A percentile compares a stretch with the other conserved stretches of the same genome.
phyloP scores from a whole-genome alignment of 2,329 filamentous ascomycete species.

The Blumeria graminis region DNA sequence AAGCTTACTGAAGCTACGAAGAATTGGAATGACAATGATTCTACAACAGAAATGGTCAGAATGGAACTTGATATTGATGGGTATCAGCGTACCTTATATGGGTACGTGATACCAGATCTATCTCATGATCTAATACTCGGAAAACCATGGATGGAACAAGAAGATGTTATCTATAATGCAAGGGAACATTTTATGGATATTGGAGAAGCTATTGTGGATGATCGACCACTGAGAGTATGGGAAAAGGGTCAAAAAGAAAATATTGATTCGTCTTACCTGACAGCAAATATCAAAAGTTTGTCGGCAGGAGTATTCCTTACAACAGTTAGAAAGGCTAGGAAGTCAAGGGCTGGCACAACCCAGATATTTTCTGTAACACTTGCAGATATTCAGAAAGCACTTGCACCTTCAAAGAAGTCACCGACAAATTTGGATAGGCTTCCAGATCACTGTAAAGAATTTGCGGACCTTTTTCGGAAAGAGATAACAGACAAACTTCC shows the following conservation, averaged over 20 bases:
- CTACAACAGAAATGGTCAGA: background rate
- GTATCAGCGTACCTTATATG: background rate
- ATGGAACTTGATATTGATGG: constrained; percentile 1
- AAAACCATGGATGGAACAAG: background rate
- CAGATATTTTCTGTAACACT: background rate
- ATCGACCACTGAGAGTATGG: background rate
- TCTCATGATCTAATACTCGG: background rate
- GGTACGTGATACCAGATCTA: background rate
- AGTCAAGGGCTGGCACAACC: background rate
- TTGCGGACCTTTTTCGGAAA: background rate
- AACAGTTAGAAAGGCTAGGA: background rate
- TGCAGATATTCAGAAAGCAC: background rate
- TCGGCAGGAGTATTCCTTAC: background rate
- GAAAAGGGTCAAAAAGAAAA: background rate
- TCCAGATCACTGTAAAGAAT: background rate
- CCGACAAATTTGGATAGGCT: background rate
- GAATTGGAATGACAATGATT: background rate
- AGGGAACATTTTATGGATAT: background rate
- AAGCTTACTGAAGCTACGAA: background rate
- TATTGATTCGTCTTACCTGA: background rate
- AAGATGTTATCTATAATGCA: background rate
- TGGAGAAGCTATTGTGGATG: background rate
- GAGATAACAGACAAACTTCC: background rate
- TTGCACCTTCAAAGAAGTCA: background rate
- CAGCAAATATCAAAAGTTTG: no score